phyloP scores from a whole-genome alignment of 164 flowering plant species.

The Echeveria elegans region DNA sequence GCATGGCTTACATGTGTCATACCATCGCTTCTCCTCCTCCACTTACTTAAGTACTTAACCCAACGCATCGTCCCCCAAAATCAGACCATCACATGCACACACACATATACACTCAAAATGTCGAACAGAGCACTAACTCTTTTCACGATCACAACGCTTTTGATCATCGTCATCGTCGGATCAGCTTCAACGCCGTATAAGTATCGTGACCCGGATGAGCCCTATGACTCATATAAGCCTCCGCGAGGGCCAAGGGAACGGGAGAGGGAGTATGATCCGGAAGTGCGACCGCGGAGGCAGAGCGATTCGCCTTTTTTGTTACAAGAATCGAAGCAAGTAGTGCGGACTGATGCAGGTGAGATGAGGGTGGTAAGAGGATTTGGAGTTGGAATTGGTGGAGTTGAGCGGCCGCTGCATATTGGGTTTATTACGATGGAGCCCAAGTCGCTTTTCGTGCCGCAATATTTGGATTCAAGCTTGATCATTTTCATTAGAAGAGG shows the following conservation, averaged over 20 bases:
- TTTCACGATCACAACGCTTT: not conserved
- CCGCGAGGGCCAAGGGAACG: constrained; percentile 7
- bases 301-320: constrained; percentile 34
- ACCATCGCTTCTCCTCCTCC: not conserved
- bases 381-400: constrained; percentile 15
- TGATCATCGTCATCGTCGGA: not conserved
- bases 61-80: not conserved
- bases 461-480: constrained; percentile 67
- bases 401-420: constrained; percentile 44
- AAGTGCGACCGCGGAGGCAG: constrained; percentile 13
- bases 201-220: not conserved
- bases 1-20: not conserved
- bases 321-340: constrained; percentile 35
- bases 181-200: not conserved
- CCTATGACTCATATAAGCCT: not conserved
- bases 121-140: not conserved
- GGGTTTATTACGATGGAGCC: constrained; percentile 95
- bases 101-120: not conserved
- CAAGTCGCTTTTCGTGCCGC: constrained; percentile 61
- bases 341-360: constrained; percentile 66
- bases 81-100: not conserved
- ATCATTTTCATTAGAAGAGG: constrained; percentile 76
- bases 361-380: constrained; percentile 50
- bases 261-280: constrained; percentile 15
- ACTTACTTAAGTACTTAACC: not conserved